Percentiles rank a stretch among this genome's conserved stretches.
Evolutionary conservation across 2,329 filamentous ascomycete species (phyloP).

Genomic region (Orbilia oligospora): DNA sequence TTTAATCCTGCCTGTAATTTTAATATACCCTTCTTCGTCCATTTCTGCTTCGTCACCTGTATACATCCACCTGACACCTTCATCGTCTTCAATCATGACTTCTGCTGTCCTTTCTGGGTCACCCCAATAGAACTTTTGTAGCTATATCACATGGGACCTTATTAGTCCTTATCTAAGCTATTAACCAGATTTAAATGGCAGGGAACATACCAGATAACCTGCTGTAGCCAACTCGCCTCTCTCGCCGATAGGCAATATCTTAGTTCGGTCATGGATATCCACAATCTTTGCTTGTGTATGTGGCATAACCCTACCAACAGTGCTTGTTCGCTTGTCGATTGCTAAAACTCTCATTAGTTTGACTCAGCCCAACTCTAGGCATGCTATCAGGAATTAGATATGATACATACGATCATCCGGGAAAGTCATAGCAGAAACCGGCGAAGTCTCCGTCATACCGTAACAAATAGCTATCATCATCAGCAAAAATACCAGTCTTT

Average conservation of each 20-base stretch:
- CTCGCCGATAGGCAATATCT: constrained; percentile 75
- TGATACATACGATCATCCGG: constrained; percentile 78
- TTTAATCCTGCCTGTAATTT: constrained; percentile 78
- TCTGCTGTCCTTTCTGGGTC: constrained; percentile 79
- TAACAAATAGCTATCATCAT: constrained; percentile 83
- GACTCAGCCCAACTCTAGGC: constrained; percentile 77
- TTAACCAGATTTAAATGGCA: background rate
- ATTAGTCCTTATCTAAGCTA: background rate
- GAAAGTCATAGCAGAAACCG: constrained; percentile 82
- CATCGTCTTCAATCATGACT: constrained; percentile 74
- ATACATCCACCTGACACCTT: constrained; percentile 83
- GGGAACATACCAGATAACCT: constrained; percentile 83
- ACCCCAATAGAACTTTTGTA: constrained; percentile 84
- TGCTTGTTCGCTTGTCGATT: constrained; percentile 76
- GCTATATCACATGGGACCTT: constrained; percentile 1
- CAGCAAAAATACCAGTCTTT: background rate
- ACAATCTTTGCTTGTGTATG: constrained; percentile 89
- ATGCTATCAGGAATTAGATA: constrained; percentile 72
- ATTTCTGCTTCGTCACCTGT: constrained; percentile 93
- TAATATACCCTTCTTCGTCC: constrained; percentile 84
- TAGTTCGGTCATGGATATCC: constrained; percentile 74
- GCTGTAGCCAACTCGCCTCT: constrained; percentile 85
- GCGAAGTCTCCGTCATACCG: constrained; percentile 92
- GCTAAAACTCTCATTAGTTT: constrained; percentile 20
- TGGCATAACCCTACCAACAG: constrained; percentile 84